Evolutionary conservation across 2,329 filamentous ascomycete genomes (phyloP).

Genomic region (Xylariaceae sp.): DNA sequence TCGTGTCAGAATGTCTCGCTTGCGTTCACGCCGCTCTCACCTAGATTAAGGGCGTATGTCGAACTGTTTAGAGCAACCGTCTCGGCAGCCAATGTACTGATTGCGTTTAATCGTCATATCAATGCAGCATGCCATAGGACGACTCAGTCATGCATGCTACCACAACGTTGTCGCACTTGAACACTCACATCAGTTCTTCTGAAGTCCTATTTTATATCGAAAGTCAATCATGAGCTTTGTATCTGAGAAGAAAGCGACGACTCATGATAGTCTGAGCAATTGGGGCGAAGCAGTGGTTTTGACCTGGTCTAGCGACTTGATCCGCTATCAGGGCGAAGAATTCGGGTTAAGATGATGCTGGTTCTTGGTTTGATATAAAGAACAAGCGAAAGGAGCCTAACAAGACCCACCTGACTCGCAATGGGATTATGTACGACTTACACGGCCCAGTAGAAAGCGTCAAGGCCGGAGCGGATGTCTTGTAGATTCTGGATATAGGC

Average conservation of each 20-base stretch:
- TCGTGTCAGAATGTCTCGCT: slow-evolving; percentile 13
- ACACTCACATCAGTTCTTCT: neutral
- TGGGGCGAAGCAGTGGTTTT: no score
- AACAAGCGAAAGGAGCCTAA: slow-evolving; percentile 5
- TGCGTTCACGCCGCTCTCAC: neutral
- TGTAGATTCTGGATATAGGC: no score
- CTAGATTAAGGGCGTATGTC: neutral
- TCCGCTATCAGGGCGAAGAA: no score
- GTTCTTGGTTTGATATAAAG: neutral
- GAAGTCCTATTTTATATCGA: neutral
- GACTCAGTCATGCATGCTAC: neutral
- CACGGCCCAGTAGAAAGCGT: no score
- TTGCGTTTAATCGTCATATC: neutral
- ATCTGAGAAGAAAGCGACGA: neutral
- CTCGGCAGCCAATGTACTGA: neutral
- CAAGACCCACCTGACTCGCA: neutral
- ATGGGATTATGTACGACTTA: no score
- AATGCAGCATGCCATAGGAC: neutral
- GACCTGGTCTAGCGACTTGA: no score
- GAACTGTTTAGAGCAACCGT: neutral
- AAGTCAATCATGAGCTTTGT: neutral
- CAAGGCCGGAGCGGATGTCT: no score
- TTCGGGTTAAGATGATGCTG: no score
- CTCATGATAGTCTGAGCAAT: no score
- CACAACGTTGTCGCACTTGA: neutral